These are phyloP conservation scores for Microbotryum violaceum DNA, from an alignment of 1,284 basidiomycete genomes.

Conservation along the genomic window DNA sequence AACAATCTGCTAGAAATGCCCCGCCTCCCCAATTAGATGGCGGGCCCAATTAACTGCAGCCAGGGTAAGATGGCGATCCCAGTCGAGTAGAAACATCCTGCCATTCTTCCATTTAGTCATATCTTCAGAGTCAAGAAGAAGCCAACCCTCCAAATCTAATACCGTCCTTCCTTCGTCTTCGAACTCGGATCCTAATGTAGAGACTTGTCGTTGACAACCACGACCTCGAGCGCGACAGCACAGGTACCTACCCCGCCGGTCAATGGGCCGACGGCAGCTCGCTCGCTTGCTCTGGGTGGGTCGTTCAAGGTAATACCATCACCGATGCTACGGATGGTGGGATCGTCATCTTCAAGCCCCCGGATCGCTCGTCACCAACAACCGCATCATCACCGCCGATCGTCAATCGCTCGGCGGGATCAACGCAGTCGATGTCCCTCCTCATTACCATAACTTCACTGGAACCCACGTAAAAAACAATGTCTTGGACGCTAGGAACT, in stretches of 20 bases:
- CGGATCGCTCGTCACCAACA: slow-evolving; percentile 60
- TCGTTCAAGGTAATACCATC: slow-evolving; percentile 63
- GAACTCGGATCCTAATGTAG: too few species aligned
- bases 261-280: slow-evolving; percentile 77
- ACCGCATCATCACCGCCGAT: slow-evolving; percentile 46
- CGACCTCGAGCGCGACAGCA: not conserved
- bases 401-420: slow-evolving; percentile 4
- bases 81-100: too few species aligned
- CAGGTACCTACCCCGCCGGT: slow-evolving; percentile 2
- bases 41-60: too few species aligned
- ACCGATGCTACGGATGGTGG: slow-evolving; percentile 53
- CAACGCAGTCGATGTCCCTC: slow-evolving; percentile 14
- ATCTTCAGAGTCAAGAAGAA: too few species aligned
- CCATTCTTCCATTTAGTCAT: too few species aligned
- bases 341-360: slow-evolving; percentile 67
- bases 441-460: not conserved
- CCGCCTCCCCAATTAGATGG: too few species aligned
- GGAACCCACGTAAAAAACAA: not conserved
- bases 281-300: slow-evolving; percentile 57
- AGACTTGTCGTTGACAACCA: too few species aligned
- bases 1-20: too few species aligned
- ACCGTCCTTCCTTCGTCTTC: too few species aligned
- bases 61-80: too few species aligned
- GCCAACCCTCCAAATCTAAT: too few species aligned
- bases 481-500: slow-evolving; percentile 8